A percentile compares a stretch with the other conserved stretches of the same genome.
These are phyloP conservation scores for Salvia miltiorrhiza DNA, from an alignment of 257 asterid species.

Conservation along the genomic window DNA sequence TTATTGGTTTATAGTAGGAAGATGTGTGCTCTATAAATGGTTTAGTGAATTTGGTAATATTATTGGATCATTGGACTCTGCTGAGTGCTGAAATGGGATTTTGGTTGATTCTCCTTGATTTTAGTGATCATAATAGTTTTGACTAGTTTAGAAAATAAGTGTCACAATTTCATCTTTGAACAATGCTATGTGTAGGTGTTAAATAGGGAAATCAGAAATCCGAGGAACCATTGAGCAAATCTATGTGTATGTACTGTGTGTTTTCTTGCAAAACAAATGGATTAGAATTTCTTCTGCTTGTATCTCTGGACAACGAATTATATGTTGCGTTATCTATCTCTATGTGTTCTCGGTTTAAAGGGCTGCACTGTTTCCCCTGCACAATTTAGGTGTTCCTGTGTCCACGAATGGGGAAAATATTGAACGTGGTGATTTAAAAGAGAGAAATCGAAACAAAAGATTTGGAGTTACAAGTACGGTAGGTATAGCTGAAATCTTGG, in stretches of 20 bases:
- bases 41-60: not conserved
- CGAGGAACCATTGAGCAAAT: too few relatives aligned
- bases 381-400: too few relatives aligned
- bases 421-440: too few relatives aligned
- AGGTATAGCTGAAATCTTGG: too few relatives aligned
- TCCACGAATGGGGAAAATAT: too few relatives aligned
- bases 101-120: not conserved
- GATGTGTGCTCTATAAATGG: not conserved
- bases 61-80: constrained; percentile 8
- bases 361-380: too few relatives aligned
- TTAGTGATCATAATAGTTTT: not conserved
- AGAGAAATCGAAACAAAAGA: too few relatives aligned
- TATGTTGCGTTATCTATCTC: too few relatives aligned
- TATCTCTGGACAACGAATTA: too few relatives aligned
- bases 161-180: not conserved
- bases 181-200: not conserved
- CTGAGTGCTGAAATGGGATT: not conserved
- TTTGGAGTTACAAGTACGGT: too few relatives aligned
- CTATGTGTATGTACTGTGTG: too few relatives aligned
- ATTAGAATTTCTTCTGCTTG: not conserved
- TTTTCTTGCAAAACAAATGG: not conserved
- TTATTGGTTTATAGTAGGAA: not conserved
- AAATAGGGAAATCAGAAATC: not conserved
- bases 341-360: too few relatives aligned
- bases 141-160: not conserved